These are phyloP conservation scores for Trametes elegans DNA, from an alignment of 768 basidiomycete genomes.

Conservation along the genomic window DNA sequence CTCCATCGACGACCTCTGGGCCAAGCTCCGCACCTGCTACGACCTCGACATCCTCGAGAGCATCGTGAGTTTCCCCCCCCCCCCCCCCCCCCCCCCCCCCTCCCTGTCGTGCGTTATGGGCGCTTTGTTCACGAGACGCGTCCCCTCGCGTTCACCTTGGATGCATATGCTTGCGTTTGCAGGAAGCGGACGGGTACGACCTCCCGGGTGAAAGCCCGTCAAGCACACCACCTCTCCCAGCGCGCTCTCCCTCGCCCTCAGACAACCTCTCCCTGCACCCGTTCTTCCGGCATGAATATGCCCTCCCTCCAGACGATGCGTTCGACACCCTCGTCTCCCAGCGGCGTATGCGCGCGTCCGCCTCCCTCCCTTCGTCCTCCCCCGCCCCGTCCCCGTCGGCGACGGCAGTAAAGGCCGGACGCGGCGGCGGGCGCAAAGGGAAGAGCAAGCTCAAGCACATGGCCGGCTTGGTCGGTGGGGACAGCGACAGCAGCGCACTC, in stretches of 20 bases:
- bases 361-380: slow-evolving; percentile 62
- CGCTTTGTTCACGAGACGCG: background rate
- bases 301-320: slow-evolving; percentile 56
- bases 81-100: no score
- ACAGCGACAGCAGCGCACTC: slow-evolving; percentile 82
- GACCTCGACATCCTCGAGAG: slow-evolving; percentile 73
- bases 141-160: background rate
- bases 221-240: slow-evolving; percentile 30
- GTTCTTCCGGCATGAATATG: slow-evolving; percentile 70
- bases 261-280: slow-evolving; percentile 69
- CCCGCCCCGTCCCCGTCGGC: slow-evolving; percentile 41
- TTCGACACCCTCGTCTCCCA: slow-evolving; percentile 59
- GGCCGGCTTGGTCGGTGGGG: slow-evolving; percentile 75
- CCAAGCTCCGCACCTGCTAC: slow-evolving; percentile 68
- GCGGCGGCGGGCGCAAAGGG: slow-evolving; percentile 47
- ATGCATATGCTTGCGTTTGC: background rate
- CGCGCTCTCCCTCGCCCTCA: slow-evolving; percentile 66
- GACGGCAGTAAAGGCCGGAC: slow-evolving; percentile 29
- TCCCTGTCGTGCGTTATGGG: background rate
- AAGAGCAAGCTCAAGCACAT: slow-evolving; percentile 47
- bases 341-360: slow-evolving; percentile 63
- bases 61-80: slow-evolving; percentile 45
- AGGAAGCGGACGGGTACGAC: slow-evolving; percentile 46
- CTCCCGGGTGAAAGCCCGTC: slow-evolving; percentile 13
- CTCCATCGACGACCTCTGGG: slow-evolving; percentile 66